These are phyloP conservation scores for Eleusine indica DNA, from an alignment of 176 grass and related monocot species.

Conservation along the genomic window DNA sequence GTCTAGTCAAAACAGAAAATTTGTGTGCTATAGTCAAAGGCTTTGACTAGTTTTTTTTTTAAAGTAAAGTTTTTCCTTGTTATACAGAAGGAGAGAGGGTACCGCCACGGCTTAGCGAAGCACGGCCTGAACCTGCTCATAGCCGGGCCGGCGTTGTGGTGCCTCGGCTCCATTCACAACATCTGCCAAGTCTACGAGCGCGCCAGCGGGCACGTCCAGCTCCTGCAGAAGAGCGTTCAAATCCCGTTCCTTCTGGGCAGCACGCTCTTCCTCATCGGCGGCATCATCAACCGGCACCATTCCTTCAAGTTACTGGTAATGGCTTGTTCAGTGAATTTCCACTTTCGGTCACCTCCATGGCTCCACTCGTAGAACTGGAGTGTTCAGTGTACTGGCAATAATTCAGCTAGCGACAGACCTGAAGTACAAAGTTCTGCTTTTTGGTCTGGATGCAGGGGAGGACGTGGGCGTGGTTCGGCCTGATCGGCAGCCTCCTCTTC, in stretches of 20 bases:
- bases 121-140: slow-evolving; percentile 77
- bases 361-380: background rate
- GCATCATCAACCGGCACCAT: slow-evolving; percentile 53
- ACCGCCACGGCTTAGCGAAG: slow-evolving; percentile 46
- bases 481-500: slow-evolving; percentile 71
- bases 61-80: background rate
- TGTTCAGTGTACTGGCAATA: background rate
- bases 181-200: slow-evolving; percentile 78
- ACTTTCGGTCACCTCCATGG: background rate
- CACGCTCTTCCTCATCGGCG: slow-evolving; percentile 68
- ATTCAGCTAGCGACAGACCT: background rate
- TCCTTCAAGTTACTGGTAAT: slow-evolving; percentile 47
- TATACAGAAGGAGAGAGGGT: slow-evolving; percentile 58
- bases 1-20: too few relatives aligned
- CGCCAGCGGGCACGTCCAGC: slow-evolving; percentile 67
- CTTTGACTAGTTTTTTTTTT: too few relatives aligned
- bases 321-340: background rate
- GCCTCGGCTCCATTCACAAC: slow-evolving; percentile 70
- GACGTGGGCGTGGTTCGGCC: slow-evolving; percentile 63
- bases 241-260: slow-evolving; percentile 72
- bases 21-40: too few relatives aligned
- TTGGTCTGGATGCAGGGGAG: slow-evolving; percentile 52
- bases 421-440: slow-evolving; percentile 1
- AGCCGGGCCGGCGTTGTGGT: slow-evolving; percentile 63
- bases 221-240: slow-evolving; percentile 85